Conservation (phyloP, 202 grass and related monocot species). For the Bolboschoenoplectus hybrid region DNA sequence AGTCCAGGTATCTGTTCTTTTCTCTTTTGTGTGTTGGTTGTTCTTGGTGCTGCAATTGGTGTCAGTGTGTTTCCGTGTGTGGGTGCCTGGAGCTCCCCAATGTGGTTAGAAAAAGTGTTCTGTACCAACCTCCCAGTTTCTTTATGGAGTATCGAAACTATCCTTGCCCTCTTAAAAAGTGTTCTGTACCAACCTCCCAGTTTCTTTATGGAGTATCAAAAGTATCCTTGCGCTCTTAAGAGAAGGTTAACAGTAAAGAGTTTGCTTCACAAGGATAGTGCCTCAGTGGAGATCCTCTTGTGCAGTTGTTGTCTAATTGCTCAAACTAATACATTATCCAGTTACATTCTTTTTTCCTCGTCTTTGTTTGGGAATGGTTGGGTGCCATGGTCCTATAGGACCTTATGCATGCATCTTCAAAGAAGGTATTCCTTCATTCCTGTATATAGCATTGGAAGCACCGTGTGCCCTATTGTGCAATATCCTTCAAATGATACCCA, state of each 20-base stretch:
- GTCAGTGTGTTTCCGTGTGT: slow-evolving; percentile 34
- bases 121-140: background rate
- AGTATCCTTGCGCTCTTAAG: background rate
- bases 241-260: background rate
- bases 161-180: background rate
- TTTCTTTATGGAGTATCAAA: background rate
- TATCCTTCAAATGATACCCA: slow-evolving; percentile 1
- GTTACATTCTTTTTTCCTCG: slow-evolving; percentile 43
- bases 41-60: slow-evolving; percentile 25
- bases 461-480: background rate
- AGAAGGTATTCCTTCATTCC: background rate
- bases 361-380: background rate
- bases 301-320: slow-evolving; percentile 54
- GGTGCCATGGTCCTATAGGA: background rate
- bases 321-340: slow-evolving; percentile 82
- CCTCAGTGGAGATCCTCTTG: slow-evolving; percentile 44
- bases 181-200: background rate
- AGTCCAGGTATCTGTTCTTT: slow-evolving; percentile 69
- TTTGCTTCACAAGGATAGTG: background rate
- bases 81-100: background rate
- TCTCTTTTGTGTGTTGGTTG: slow-evolving; percentile 25
- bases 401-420: background rate
- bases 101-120: background rate
- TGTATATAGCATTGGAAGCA: background rate
- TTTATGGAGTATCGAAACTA: background rate